A percentile compares a stretch with the other conserved stretches of the same genome.
phyloP scores from a whole-genome alignment of 345 rosid genomes.

The Iberis pinnata region DNA sequence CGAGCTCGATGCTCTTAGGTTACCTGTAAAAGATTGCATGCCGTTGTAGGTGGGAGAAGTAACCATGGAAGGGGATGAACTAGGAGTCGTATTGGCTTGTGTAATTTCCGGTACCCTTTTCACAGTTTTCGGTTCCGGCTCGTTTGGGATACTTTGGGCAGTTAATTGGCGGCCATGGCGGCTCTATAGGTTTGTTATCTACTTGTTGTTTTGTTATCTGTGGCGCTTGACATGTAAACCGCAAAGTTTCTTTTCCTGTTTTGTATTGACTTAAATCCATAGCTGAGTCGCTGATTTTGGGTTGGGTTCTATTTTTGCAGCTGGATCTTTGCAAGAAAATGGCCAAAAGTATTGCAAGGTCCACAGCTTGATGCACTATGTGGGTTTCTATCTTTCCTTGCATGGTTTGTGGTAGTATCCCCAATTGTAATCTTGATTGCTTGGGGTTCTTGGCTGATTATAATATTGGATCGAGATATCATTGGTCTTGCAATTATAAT shows the following conservation, averaged over 20 bases:
- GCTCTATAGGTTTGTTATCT: conserved; percentile 91
- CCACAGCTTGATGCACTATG: conserved; percentile 73
- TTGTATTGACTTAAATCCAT: neutral
- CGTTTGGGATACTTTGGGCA: conserved; percentile 80
- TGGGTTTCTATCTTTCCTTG: conserved; percentile 56
- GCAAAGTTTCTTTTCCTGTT: conserved; percentile 3
- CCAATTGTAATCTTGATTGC: conserved; percentile 71
- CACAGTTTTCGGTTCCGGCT: conserved; percentile 60
- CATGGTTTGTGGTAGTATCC: conserved; percentile 78
- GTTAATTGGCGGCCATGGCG: conserved; percentile 99
- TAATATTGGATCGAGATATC: conserved; percentile 68
- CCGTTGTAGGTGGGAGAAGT: conserved; percentile 43
- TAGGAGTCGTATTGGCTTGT: conserved; percentile 58
- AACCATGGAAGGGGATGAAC: conserved; percentile 82
- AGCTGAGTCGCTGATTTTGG: conserved; percentile 11
- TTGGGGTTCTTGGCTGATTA: conserved; percentile 89
- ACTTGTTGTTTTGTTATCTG: neutral
- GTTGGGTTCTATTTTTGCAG: conserved; percentile 39
- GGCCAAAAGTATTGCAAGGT: conserved; percentile 85
- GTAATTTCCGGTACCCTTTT: conserved; percentile 82
- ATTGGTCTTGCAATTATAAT: conserved; percentile 91
- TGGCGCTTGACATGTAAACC: no score
- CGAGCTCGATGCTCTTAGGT: conserved; percentile 8
- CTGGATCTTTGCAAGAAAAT: conserved; percentile 97
- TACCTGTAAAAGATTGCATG: conserved; percentile 25